Conservation (phyloP, 805 yeast genomes). For the Kodamaea restingae region DNA sequence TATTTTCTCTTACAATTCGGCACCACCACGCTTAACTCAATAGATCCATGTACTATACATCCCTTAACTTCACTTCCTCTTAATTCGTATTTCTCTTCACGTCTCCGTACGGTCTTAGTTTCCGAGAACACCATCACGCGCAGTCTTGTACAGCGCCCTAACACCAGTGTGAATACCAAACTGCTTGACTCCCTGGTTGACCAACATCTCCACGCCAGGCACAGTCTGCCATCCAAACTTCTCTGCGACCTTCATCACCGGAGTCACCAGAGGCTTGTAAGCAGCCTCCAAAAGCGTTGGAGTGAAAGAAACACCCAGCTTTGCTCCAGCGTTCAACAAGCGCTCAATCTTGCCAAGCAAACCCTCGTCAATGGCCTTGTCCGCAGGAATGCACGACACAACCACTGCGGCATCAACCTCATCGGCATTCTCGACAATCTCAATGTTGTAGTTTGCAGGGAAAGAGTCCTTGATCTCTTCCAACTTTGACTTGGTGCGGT, state of each 20-base stretch:
- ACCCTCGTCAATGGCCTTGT: conserved; percentile 56
- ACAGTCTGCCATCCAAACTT: conserved; percentile 72
- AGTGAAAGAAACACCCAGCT: conserved; percentile 32
- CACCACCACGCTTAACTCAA: too few relatives aligned
- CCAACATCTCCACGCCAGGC: conserved; percentile 88
- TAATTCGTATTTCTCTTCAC: too few relatives aligned
- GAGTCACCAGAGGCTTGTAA: conserved; percentile 85
- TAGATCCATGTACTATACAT: too few relatives aligned
- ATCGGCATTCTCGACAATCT: conserved; percentile 47
- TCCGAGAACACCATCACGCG: conserved; percentile 55
- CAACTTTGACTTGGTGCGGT: conserved; percentile 72
- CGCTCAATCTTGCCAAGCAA: conserved; percentile 48
- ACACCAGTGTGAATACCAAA: conserved; percentile 72
- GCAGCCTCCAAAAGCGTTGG: conserved; percentile 85
- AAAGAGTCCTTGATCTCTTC: conserved; percentile 55
- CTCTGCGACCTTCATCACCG: conserved; percentile 76
- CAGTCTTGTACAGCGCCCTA: conserved; percentile 57
- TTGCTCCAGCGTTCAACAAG: conserved; percentile 40
- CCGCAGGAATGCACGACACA: conserved; percentile 84
- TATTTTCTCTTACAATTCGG: too few relatives aligned
- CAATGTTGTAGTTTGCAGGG: conserved; percentile 57
- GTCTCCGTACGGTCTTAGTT: too few relatives aligned
- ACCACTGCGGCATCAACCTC: conserved; percentile 48
- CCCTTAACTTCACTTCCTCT: too few relatives aligned
- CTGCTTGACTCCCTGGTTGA: conserved; percentile 89